phyloP scores from a whole-genome alignment of 371 early-diverging fungal genomes.

The Chytridium lagenaria region DNA sequence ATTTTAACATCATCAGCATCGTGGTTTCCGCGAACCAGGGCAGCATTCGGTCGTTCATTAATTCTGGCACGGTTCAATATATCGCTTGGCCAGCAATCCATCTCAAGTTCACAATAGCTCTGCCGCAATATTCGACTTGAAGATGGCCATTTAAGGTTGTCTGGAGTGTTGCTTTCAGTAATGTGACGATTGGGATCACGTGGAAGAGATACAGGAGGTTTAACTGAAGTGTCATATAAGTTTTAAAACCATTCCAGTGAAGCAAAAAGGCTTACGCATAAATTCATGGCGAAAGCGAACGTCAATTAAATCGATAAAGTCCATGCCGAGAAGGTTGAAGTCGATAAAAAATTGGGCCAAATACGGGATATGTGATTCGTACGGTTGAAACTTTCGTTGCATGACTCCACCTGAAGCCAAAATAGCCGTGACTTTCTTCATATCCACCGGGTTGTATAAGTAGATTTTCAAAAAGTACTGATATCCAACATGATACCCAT shows the following conservation, averaged over 20 bases:
- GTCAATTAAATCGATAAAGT: conserved; percentile 64
- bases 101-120: conserved; percentile 80
- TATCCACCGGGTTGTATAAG: conserved; percentile 67
- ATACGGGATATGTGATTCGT: conserved; percentile 89
- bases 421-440: conserved; percentile 63
- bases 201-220: neutral
- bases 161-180: conserved; percentile 2
- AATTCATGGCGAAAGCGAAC: conserved; percentile 47
- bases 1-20: conserved; percentile 45
- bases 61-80: conserved; percentile 73
- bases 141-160: conserved; percentile 13
- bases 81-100: conserved; percentile 67
- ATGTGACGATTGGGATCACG: neutral
- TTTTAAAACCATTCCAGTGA: no score
- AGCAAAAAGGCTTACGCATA: conserved; percentile 7
- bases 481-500: conserved; percentile 79
- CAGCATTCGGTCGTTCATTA: conserved; percentile 57
- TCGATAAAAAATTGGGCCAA: conserved; percentile 91
- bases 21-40: conserved; percentile 21
- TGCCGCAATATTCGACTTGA: conserved; percentile 32
- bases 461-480: conserved; percentile 78
- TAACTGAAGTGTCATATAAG: no score
- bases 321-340: conserved; percentile 93
- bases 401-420: conserved; percentile 77
- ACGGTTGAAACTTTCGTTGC: conserved; percentile 69